Evolutionary conservation across 108 stramenopile species (phyloP).

Genomic region (Ochromonas danica): DNA sequence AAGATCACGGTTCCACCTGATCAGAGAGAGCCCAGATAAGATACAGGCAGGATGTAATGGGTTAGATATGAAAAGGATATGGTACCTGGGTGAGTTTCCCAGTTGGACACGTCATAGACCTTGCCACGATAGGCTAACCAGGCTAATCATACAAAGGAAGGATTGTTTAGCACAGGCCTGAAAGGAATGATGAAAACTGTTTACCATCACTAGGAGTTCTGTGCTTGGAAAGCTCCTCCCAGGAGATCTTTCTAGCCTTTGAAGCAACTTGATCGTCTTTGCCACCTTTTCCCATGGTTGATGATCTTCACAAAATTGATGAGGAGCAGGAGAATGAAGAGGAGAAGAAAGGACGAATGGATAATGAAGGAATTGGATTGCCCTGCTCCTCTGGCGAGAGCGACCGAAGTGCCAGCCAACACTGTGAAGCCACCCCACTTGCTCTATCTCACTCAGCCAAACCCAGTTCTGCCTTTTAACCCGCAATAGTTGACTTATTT

Average conservation of each 20-base stretch:
- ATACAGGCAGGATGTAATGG: no score
- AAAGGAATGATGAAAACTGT: background rate
- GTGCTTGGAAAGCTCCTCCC: background rate
- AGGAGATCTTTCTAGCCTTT: background rate
- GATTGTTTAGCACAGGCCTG: background rate
- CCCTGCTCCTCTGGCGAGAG: no score
- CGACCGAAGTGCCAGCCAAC: no score
- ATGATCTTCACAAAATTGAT: no score
- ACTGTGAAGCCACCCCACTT: no score
- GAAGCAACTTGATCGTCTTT: background rate
- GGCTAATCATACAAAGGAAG: background rate
- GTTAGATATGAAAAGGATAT: background rate
- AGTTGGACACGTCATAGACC: slow-evolving; percentile 93
- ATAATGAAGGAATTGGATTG: no score
- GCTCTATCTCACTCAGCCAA: no score
- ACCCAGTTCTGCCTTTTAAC: no score
- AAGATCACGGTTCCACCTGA: slow-evolving; percentile 85
- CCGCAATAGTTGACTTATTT: no score
- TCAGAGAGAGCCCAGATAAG: no score
- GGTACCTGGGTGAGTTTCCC: slow-evolving; percentile 88
- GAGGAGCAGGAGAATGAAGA: no score
- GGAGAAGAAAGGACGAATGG: no score
- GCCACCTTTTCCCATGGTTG: slow-evolving; percentile 22
- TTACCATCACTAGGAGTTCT: slow-evolving; percentile 13
- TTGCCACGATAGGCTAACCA: background rate